Percentiles rank a stretch among this genome's conserved stretches.
Conservation (phyloP, 495 filamentous ascomycete species). For the Aspergillus leporis region DNA sequence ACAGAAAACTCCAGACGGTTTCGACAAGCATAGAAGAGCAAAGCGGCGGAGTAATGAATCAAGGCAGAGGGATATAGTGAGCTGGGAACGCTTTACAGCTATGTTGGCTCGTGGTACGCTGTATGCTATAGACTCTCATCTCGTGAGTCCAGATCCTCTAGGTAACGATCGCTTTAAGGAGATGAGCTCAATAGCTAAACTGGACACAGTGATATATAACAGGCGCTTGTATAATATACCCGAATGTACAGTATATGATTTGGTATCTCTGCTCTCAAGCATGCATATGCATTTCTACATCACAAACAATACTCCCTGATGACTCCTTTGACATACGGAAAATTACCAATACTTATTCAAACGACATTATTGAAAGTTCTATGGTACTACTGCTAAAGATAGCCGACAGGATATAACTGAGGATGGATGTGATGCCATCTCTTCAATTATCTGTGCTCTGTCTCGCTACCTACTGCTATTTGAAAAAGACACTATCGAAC, state of each 20-base stretch:
- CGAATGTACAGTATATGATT: constrained; percentile 14
- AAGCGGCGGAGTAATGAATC: constrained; percentile 20
- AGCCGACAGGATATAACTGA: too few species aligned
- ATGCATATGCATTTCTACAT: not conserved
- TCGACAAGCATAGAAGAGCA: constrained; percentile 32
- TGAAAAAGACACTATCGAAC: not conserved
- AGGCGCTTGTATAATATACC: constrained; percentile 20
- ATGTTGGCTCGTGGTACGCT: not conserved
- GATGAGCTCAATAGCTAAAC: not conserved
- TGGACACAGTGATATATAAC: not conserved
- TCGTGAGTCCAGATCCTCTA: not conserved
- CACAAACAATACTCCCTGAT: not conserved
- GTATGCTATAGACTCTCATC: not conserved
- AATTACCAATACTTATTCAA: not conserved
- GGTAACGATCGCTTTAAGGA: not conserved
- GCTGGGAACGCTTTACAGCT: not conserved
- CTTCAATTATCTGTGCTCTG: not conserved
- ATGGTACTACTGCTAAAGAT: too few species aligned
- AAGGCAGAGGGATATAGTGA: constrained; percentile 24
- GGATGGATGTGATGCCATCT: not conserved
- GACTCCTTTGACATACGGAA: not conserved
- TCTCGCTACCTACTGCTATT: too few species aligned
- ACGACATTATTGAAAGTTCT: too few species aligned
- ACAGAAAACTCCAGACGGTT: constrained; percentile 80
- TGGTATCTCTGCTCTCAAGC: constrained; percentile 1